Base-by-base conservation (phyloP, 331 rosid genomes). In the Stylosanthes scabra region DNA sequence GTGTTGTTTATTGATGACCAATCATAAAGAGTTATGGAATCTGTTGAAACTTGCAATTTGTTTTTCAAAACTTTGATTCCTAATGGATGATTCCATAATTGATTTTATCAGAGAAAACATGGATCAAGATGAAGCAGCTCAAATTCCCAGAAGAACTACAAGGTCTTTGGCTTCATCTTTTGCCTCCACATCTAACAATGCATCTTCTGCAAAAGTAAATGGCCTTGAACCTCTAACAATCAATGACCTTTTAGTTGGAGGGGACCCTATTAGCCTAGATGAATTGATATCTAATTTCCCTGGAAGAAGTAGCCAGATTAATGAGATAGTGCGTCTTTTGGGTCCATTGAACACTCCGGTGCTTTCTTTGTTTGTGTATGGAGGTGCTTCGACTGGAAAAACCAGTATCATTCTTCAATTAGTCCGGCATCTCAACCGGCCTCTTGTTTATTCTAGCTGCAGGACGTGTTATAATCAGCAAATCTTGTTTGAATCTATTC, bases 361-460 rank as follows among this genome's bases (percentile, higher is more conserved):
- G 81, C 87, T 87, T 82, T 97, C 99, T 73, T 76, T 91, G 47
- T 88, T 91, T 80, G 72, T 91, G 14, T 91, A 94, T 74, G 97
- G 99, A 72, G 92, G 91, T 34, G 9, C 85, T 56, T 91, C 96
- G 68, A 75, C 93, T 0, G 97, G 99, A 49, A 94, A 94, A 90
- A 90, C 91, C n/a, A 91, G 92, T 64, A 72, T 87, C 39, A 54
- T 83, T 66, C 88, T 89, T 52, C 91, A 86, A 79, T 68, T 85
- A 59, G 88, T 91, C 71, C 74, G 83, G 77, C 93, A 91, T 83
- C 91, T 94, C 59, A 88, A 91, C 61, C 81, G 89, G 58, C 95
- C 99, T 41, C 69, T 94, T 54, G 91, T 90, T 73, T 94, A 94
- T 80, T 81, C 97, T 64, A 90, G 99, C 74, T 94, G 92, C 73